Evolutionary conservation across 768 basidiomycete species (phyloP), one percentile per base, ranked within the genome.

Genomic region (Mycena pura): DNA sequence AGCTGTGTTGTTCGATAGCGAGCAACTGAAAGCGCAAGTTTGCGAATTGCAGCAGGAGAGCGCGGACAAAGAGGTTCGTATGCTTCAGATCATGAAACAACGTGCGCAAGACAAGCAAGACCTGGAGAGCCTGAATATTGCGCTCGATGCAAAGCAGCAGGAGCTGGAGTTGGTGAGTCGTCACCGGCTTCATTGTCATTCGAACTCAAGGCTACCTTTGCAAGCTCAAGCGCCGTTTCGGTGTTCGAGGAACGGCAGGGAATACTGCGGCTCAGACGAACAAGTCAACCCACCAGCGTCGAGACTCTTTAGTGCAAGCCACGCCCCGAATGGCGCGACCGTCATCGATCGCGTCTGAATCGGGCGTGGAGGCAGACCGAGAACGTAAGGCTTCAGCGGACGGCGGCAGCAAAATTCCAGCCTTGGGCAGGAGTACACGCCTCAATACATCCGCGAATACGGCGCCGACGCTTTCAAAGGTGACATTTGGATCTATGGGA

Each of bases 141-240:
- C 95, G 0, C 75, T 97, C 59, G 93, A 95, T 73, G 88, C 93
- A 15, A 97, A 97, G 76, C 95, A 97, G 70, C 94, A 96, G 71
- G 95, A 96, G 73, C 78, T 97, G 31, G 94, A 96, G 72, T 70
- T 95, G 76, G 95, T 97, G 59, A 55, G 85, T 80, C 59, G 84
- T 80, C 56, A 36, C 31, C 43, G 62, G 29, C 32, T 29, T 32
- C 29, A 6, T 49, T 51, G 34, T 32, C 13, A 6, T 2, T 63
- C 15, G 2, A 31, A 13, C 25, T 36, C 21, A 50, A 29, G 22
- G 63, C 13, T 25, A 13, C 38, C n/a, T n/a, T 11, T 52, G 24
- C 10, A 39, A 90, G 89, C 76, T 89, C 46, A 93, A 93, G 72
- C 82, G 91, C 34, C 84, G 82, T 51, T 71, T 84, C 10, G 84